phyloP scores from a whole-genome alignment of 495 filamentous ascomycete species.

The Lichina pygmaea region DNA sequence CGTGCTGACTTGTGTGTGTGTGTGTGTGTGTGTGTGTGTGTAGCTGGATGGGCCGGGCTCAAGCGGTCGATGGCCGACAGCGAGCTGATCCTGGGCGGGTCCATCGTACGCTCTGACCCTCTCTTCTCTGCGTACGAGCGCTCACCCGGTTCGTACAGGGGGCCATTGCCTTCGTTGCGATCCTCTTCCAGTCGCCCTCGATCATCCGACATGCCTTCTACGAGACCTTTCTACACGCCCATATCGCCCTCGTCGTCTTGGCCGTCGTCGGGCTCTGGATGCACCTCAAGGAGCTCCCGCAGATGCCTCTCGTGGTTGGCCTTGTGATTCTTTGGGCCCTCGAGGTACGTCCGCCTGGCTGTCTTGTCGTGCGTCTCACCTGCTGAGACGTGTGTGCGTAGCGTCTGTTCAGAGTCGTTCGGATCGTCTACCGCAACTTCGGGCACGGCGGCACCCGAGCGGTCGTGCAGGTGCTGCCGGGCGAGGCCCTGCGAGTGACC shows the following conservation, averaged over 20 bases:
- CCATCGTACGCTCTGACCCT: too few relatives aligned
- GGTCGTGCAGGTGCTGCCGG: constrained; percentile 34
- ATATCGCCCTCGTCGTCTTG: constrained; percentile 39
- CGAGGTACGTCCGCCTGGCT: background rate
- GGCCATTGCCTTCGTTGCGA: constrained; percentile 30
- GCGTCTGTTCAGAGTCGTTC: constrained; percentile 26
- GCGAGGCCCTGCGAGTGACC: constrained; percentile 38
- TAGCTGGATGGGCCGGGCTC: background rate
- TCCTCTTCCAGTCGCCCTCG: constrained; percentile 46
- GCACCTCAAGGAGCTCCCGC: background rate
- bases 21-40: constrained; percentile 23
- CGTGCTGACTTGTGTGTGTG: constrained; percentile 20
- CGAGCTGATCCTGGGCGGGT: too few relatives aligned
- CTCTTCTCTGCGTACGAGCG: too few relatives aligned
- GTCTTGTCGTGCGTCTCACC: background rate
- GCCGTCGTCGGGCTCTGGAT: constrained; percentile 30
- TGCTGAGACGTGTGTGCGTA: background rate
- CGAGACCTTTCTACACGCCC: constrained; percentile 57
- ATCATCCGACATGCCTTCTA: constrained; percentile 71
- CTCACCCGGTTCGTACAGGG: constrained; percentile 10
- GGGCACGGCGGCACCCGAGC: constrained; percentile 23
- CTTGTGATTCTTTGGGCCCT: background rate
- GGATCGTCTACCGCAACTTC: constrained; percentile 31
- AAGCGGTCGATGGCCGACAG: background rate
- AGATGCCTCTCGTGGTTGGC: background rate